Base-by-base conservation (phyloP, 768 basidiomycete species). In the Thelephora ganbajun region DNA sequence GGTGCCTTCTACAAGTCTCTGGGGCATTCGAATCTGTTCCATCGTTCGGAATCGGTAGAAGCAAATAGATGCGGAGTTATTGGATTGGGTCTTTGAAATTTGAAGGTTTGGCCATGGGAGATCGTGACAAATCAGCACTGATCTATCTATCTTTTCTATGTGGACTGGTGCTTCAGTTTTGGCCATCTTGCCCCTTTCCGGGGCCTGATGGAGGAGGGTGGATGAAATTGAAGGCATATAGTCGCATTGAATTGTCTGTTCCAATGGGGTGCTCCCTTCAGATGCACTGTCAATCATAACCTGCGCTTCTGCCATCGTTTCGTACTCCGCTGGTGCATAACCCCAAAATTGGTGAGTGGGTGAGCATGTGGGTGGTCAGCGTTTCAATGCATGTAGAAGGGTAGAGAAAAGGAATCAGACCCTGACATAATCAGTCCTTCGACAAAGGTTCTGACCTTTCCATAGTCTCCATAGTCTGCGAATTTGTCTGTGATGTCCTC, bases 361-460 rank as follows among this genome's bases (percentile, higher is more conserved):
- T 43, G 42, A 13, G 33, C 41, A 23, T 42, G 46, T 26, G 45
- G 36, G 19, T 47, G 50, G 54, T 37, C 26, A 37, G 26, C 16
- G 33, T 13, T n/a, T n/a, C n/a, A n/a, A n/a, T n/a, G n/a, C n/a
- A 33, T 33, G 14, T 41, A 48, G 48, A n/a, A 44, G 22, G 20
- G 37, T 44, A 39, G 18, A 42, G 16, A 37, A 5, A 43, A 41
- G 45, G 46, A 14, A 14, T 57, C 75, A 39, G 53, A 90, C 94
- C 80, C 98, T 99, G 59, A 98, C 94, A 66, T 96, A 99, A 61
- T 96, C 96, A 3, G 96, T 98, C 54, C 94, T 75, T 46, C 96
- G 79, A 68, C 98, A 94, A 48, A 99, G 72, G 62, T 97, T 97
- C 59, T 98, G 76, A 63, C 96, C 97, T 98, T 73, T 96, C 94